phyloP scores from a whole-genome alignment of 495 filamentous ascomycete species.

The Tuber magnatum region DNA sequence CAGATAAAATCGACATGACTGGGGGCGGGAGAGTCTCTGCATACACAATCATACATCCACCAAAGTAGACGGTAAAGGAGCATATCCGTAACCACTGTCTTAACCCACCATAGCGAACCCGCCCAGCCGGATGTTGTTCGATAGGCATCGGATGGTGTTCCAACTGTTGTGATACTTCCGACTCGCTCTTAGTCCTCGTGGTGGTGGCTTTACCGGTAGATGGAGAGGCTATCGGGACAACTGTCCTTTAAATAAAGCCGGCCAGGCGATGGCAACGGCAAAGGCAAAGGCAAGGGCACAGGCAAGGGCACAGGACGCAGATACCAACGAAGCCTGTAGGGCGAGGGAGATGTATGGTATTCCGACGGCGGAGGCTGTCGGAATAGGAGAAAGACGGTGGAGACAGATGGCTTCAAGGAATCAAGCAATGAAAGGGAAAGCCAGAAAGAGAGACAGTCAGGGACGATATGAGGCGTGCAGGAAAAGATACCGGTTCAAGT shows the following conservation, averaged over 20 bases:
- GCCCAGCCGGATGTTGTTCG: conserved; percentile 33
- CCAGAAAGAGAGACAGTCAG: not conserved
- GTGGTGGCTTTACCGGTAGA: no score
- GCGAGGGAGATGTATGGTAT: not conserved
- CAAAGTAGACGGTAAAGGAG: conserved; percentile 33
- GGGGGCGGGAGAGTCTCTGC: conserved; percentile 7
- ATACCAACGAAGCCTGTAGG: not conserved
- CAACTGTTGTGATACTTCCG: not conserved
- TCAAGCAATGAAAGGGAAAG: not conserved
- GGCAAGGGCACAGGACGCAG: not conserved
- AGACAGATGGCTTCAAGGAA: not conserved
- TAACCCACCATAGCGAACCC: conserved; percentile 34
- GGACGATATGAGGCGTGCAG: not conserved
- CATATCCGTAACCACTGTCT: conserved; percentile 35
- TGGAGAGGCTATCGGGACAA: not conserved
- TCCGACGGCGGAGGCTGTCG: not conserved
- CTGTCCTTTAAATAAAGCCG: conserved; percentile 1
- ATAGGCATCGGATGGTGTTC: not conserved
- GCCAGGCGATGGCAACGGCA: not conserved
- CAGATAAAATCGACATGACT: not conserved
- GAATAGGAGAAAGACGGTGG: not conserved
- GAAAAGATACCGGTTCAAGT: not conserved
- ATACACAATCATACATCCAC: conserved; percentile 37
- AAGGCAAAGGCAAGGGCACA: not conserved
- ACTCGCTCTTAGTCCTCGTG: conserved; percentile 14